These are phyloP conservation scores for Populus simonii DNA, from an alignment of 345 rosid genomes.

Conservation along the genomic window DNA sequence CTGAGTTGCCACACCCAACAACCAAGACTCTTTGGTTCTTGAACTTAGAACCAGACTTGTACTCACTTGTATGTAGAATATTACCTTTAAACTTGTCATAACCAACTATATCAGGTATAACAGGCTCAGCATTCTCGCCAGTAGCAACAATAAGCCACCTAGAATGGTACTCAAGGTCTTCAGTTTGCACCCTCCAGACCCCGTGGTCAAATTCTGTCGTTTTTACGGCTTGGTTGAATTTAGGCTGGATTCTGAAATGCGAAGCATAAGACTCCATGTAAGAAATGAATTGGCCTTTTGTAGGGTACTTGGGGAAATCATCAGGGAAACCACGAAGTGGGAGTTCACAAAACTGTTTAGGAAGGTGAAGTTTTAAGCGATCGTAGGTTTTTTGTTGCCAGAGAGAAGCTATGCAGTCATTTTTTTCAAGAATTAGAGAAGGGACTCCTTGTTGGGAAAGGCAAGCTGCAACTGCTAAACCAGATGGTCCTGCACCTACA, in stretches of 20 bases:
- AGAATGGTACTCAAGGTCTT: constrained; percentile 45
- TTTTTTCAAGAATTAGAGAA: constrained; percentile 67
- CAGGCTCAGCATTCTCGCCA: constrained; percentile 74
- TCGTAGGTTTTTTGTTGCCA: constrained; percentile 80
- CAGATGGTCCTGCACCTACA: constrained; percentile 98
- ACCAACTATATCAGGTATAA: constrained; percentile 47
- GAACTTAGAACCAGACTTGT: constrained; percentile 55
- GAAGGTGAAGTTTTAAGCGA: constrained; percentile 87
- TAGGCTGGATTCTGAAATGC: constrained; percentile 60
- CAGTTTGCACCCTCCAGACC: constrained; percentile 64
- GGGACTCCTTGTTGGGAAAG: constrained; percentile 56
- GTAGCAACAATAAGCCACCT: constrained; percentile 67
- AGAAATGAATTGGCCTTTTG: constrained; percentile 61
- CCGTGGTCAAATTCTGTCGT: constrained; percentile 57
- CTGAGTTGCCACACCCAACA: constrained; percentile 85
- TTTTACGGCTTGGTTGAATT: constrained; percentile 57
- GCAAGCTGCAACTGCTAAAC: constrained; percentile 77
- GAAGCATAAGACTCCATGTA: constrained; percentile 70
- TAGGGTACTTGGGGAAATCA: constrained; percentile 73
- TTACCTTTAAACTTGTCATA: constrained; percentile 44
- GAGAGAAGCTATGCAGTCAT: constrained; percentile 72
- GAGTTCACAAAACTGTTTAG: constrained; percentile 75
- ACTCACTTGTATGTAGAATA: constrained; percentile 52
- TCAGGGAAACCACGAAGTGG: constrained; percentile 67
- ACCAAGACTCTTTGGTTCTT: constrained; percentile 48